phyloP scores from a whole-genome alignment of 2,329 filamentous ascomycete genomes.

The Paecilomyces fulvus region DNA sequence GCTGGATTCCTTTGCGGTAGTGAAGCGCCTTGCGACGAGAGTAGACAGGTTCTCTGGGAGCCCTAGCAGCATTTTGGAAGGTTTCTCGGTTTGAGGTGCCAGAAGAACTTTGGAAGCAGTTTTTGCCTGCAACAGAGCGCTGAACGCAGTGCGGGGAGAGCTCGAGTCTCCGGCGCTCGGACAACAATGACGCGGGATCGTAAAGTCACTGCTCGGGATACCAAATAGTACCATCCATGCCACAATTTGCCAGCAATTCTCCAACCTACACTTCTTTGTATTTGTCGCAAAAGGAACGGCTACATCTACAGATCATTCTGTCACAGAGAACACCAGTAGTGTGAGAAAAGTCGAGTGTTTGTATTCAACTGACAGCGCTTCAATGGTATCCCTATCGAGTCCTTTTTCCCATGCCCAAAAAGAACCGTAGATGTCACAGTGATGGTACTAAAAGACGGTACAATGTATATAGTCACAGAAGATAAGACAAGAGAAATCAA shows the following conservation, averaged over 20 bases:
- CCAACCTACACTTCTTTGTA: neutral
- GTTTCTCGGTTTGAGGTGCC: neutral
- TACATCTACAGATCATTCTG: neutral
- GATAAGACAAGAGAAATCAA: neutral
- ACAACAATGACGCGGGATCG: neutral
- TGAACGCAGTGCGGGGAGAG: neutral
- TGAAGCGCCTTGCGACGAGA: constrained; percentile 29
- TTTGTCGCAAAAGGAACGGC: neutral
- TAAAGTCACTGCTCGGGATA: neutral
- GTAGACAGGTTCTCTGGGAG: constrained; percentile 26
- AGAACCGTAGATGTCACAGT: constrained; percentile 12
- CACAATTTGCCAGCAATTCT: no score
- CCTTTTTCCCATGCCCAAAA: neutral
- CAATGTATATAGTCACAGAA: neutral
- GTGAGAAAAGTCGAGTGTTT: constrained; percentile 6
- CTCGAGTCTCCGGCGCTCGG: neutral
- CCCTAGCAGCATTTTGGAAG: constrained; percentile 25
- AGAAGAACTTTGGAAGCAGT: neutral
- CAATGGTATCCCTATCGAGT: neutral
- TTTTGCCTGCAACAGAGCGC: neutral
- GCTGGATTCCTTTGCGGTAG: constrained; percentile 26
- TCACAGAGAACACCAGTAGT: constrained; percentile 6
- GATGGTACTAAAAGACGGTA: neutral
- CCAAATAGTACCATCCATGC: neutral
- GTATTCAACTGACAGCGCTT: neutral